phyloP scores from a whole-genome alignment of 768 basidiomycete species.

The Agrocybe pediades region DNA sequence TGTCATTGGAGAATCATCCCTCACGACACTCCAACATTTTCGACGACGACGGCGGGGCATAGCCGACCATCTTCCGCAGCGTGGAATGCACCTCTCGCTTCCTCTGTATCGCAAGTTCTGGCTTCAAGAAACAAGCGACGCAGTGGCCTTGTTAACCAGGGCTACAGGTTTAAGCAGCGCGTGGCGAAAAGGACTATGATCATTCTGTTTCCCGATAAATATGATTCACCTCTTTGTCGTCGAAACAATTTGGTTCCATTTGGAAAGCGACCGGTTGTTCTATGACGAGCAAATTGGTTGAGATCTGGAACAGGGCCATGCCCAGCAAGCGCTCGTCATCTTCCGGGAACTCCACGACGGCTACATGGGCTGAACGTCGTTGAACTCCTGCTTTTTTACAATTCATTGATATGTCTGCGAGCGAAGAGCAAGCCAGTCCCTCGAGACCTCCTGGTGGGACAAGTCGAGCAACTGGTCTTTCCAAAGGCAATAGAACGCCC shows the following conservation, averaged over 20 bases:
- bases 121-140: too few relatives aligned
- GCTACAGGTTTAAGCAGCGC: too few relatives aligned
- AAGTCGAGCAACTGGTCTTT: neutral
- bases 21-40: too few relatives aligned
- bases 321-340: neutral
- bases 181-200: too few relatives aligned
- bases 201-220: too few relatives aligned
- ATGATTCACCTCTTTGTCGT: too few relatives aligned
- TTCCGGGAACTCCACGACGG: neutral
- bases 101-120: too few relatives aligned
- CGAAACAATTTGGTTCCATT: conserved; percentile 4
- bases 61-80: too few relatives aligned
- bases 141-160: too few relatives aligned
- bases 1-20: too few relatives aligned
- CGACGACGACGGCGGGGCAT: too few relatives aligned
- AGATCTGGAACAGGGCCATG: conserved; percentile 6
- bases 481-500: conserved; percentile 43
- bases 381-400: neutral
- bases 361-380: neutral
- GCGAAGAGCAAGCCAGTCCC: neutral
- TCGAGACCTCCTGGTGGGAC: conserved; percentile 5
- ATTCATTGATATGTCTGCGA: neutral
- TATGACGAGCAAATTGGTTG: conserved; percentile 3
- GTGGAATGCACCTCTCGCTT: too few relatives aligned
- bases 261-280: neutral